phyloP scores from a whole-genome alignment of 2,329 filamentous ascomycete genomes.

The Lasiodiplodia gonubiensis region DNA sequence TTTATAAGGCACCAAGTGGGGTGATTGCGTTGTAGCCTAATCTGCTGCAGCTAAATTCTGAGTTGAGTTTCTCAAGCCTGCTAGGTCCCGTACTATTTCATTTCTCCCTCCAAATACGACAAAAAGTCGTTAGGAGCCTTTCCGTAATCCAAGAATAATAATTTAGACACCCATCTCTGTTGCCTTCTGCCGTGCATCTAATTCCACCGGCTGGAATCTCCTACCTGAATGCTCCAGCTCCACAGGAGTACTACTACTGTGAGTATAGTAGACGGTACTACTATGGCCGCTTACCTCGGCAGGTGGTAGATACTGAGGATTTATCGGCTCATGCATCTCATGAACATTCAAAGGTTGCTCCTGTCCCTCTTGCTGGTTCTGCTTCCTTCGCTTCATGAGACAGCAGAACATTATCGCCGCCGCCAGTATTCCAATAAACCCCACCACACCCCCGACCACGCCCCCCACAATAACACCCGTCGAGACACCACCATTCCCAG shows the following conservation, averaged over 20 bases:
- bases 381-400: background rate
- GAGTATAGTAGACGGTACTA: background rate
- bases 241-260: background rate
- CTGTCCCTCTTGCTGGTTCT: background rate
- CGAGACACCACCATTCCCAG: background rate
- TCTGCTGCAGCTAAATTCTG: too few relatives aligned
- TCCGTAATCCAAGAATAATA: too few relatives aligned
- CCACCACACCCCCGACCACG: background rate
- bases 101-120: too few relatives aligned
- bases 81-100: too few relatives aligned
- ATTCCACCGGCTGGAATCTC: too few relatives aligned
- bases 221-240: background rate
- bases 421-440: background rate
- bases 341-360: background rate
- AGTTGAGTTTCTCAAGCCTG: too few relatives aligned
- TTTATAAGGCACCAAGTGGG: too few relatives aligned
- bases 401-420: background rate
- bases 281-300: background rate
- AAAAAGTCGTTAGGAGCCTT: too few relatives aligned
- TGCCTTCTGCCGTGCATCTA: too few relatives aligned
- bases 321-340: background rate
- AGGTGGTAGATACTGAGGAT: background rate
- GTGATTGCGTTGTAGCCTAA: too few relatives aligned
- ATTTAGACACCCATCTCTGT: too few relatives aligned
- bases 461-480: background rate